phyloP scores from a whole-genome alignment of 768 basidiomycete species.

The Calocera viscosa region DNA sequence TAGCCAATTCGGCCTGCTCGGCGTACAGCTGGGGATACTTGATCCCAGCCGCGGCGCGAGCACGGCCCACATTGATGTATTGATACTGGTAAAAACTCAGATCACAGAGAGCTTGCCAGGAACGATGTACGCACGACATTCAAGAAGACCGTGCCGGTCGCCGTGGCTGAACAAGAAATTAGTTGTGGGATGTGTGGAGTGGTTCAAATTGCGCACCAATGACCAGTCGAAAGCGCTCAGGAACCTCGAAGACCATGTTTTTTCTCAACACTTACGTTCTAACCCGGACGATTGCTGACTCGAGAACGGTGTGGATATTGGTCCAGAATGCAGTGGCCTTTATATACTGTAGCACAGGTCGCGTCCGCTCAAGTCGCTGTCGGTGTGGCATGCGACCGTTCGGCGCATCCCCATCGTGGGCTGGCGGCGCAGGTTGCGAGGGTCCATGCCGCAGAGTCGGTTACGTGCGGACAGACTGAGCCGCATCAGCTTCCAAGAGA shows the following conservation, averaged over 20 bases:
- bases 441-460: too few species aligned
- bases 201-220: not conserved
- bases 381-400: too few species aligned
- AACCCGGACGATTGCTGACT: too few species aligned
- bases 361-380: too few species aligned
- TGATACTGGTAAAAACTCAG: constrained; percentile 31
- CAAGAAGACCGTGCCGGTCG: not conserved
- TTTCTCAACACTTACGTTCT: too few species aligned
- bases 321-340: too few species aligned
- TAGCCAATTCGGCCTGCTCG: constrained; percentile 45
- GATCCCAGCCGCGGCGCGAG: constrained; percentile 44
- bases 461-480: too few species aligned
- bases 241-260: not conserved
- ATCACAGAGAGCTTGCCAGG: not conserved
- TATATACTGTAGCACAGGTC: too few species aligned
- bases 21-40: constrained; percentile 66
- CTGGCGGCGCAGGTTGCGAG: too few species aligned
- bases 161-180: not conserved
- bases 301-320: too few species aligned
- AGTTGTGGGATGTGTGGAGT: not conserved
- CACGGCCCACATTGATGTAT: constrained; percentile 27
- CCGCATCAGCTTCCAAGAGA: too few species aligned
- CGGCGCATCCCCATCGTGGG: too few species aligned
- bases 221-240: not conserved
- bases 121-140: not conserved